Conservation (phyloP, 257 asterid genomes). For the Salvia rosmarinus region DNA sequence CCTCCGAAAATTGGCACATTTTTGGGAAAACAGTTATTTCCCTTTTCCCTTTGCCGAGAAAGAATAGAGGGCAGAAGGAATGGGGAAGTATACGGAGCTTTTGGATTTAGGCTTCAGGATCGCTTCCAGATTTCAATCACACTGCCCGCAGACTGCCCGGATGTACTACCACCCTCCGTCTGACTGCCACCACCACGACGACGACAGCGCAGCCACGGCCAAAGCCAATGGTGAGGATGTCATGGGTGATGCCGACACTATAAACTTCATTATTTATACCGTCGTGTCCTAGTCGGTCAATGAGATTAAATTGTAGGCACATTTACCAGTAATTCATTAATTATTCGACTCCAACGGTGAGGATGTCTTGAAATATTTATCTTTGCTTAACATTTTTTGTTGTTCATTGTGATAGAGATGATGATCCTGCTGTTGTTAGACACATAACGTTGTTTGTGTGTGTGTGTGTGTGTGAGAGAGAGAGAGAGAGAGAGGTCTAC, state of each 20-base stretch:
- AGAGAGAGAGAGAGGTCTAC: too few relatives aligned
- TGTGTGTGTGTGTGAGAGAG: background rate
- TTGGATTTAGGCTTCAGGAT: conserved; percentile 52
- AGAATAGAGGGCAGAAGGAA: conserved; percentile 23
- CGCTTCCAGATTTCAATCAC: conserved; percentile 59
- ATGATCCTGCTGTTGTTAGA: background rate
- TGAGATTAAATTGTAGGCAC: too few relatives aligned
- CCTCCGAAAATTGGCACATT: background rate
- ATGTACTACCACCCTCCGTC: conserved; percentile 72
- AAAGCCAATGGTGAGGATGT: conserved; percentile 1
- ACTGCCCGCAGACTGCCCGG: conserved; percentile 75
- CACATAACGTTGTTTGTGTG: background rate
- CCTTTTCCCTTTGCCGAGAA: conserved; percentile 17
- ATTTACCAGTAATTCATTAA: too few relatives aligned
- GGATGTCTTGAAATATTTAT: too few relatives aligned
- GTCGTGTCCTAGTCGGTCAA: conserved; percentile 31
- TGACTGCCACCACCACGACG: conserved; percentile 2
- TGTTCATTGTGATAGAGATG: background rate
- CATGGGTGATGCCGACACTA: conserved; percentile 34
- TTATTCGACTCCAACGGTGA: too few relatives aligned
- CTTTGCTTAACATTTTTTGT: background rate
- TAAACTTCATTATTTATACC: conserved; percentile 63
- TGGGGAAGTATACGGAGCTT: conserved; percentile 59
- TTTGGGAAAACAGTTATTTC: background rate
- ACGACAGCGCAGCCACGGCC: background rate